These are phyloP conservation scores for Russula sp. DNA, from an alignment of 768 basidiomycete species.

Conservation along the genomic window DNA sequence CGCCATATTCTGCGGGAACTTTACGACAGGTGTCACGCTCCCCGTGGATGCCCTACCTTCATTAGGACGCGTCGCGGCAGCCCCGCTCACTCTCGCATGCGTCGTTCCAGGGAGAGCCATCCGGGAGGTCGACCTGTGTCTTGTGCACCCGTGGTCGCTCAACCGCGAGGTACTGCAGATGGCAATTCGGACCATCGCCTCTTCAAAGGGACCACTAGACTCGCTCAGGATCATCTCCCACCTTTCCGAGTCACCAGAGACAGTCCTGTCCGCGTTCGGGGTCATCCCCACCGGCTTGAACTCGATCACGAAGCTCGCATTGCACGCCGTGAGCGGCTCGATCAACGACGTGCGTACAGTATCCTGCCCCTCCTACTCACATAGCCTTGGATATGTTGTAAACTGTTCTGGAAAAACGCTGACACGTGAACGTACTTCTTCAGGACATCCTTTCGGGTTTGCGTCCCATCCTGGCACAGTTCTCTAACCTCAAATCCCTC, in stretches of 20 bases:
- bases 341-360: slow-evolving; percentile 30
- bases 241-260: slow-evolving; percentile 24
- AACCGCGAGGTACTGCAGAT: slow-evolving; percentile 33
- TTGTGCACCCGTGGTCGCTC: slow-evolving; percentile 33
- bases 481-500: slow-evolving; percentile 31
- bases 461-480: slow-evolving; percentile 31
- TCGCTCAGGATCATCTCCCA: slow-evolving; percentile 34
- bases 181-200: slow-evolving; percentile 31
- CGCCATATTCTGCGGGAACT: slow-evolving; percentile 34
- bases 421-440: slow-evolving; percentile 1
- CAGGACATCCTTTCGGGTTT: slow-evolving; percentile 34
- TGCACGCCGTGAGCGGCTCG: slow-evolving; percentile 34
- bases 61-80: slow-evolving; percentile 33
- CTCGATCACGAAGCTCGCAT: slow-evolving; percentile 30
- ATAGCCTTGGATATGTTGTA: no score
- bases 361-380: not conserved
- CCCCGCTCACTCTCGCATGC: slow-evolving; percentile 33
- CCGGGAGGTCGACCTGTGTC: slow-evolving; percentile 33
- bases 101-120: slow-evolving; percentile 34
- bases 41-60: slow-evolving; percentile 28
- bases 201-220: slow-evolving; percentile 31
- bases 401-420: not conserved
- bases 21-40: slow-evolving; percentile 26
- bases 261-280: slow-evolving; percentile 31
- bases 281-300: slow-evolving; percentile 31